These are phyloP conservation scores for Parascedosporium putredinis DNA, from an alignment of 2,329 filamentous ascomycete species.

Conservation along the genomic window DNA sequence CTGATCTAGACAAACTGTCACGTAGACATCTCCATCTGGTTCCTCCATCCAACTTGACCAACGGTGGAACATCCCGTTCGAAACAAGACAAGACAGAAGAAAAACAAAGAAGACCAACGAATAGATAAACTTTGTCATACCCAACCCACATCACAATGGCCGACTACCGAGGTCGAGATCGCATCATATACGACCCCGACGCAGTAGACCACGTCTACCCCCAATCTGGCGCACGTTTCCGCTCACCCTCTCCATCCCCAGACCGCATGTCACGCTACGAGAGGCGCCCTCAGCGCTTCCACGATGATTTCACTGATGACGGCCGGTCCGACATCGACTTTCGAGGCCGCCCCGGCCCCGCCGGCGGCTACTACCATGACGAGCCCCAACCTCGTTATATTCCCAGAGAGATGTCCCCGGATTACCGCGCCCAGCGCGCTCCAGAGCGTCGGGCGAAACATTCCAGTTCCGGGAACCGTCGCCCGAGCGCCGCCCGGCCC, in stretches of 20 bases:
- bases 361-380: conserved; percentile 47
- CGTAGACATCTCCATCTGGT: not conserved
- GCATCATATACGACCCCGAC: conserved; percentile 20
- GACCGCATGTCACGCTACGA: conserved; percentile 12
- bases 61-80: not conserved
- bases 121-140: not conserved
- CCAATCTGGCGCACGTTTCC: conserved; percentile 46
- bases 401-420: conserved; percentile 18
- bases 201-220: conserved; percentile 23
- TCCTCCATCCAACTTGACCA: not conserved
- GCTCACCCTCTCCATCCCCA: conserved; percentile 20
- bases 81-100: too few relatives aligned
- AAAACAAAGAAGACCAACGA: too few relatives aligned
- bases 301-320: conserved; percentile 39
- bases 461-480: conserved; percentile 34
- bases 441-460: conserved; percentile 41
- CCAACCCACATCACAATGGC: not conserved
- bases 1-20: conserved; percentile 1
- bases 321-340: conserved; percentile 31
- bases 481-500: conserved; percentile 15
- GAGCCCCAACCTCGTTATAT: conserved; percentile 26
- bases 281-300: conserved; percentile 29
- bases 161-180: conserved; percentile 4
- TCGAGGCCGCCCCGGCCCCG: conserved; percentile 36
- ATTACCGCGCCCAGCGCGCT: conserved; percentile 45